These are phyloP conservation scores for Halophytophthora polymorphica DNA, from an alignment of 352 stramenopile genomes.

Conservation along the genomic window DNA sequence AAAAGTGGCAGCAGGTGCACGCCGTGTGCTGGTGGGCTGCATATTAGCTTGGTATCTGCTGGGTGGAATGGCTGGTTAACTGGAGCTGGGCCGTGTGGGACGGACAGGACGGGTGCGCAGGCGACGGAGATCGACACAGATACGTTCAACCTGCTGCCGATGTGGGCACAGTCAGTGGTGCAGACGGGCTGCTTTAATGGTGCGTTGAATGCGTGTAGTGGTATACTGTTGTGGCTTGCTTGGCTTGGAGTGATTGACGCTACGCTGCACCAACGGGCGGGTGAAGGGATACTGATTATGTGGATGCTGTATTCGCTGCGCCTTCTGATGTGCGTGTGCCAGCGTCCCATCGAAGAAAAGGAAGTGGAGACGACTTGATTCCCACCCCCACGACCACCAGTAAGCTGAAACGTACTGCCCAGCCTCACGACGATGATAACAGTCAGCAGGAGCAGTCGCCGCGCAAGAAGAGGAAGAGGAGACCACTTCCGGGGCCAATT, in stretches of 20 bases:
- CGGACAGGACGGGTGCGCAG: constrained; percentile 11
- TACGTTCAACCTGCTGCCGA: constrained; percentile 40
- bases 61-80: neutral
- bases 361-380: constrained; percentile 1
- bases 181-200: constrained; percentile 50
- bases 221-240: neutral
- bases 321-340: too few relatives aligned
- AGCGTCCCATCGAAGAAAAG: constrained; percentile 5
- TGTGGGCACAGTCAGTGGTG: constrained; percentile 55
- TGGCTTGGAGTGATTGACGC: neutral
- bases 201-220: constrained; percentile 6
- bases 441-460: neutral
- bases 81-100: neutral
- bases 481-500: neutral
- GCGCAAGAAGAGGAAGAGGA: constrained; percentile 9
- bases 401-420: constrained; percentile 17
- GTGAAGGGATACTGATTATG: neutral
- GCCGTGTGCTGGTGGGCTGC: neutral
- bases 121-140: constrained; percentile 29
- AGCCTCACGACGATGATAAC: constrained; percentile 9
- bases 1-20: constrained; percentile 11
- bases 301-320: neutral
- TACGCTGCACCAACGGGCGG: neutral
- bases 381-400: neutral
- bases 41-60: neutral